These are phyloP conservation scores for Colletotrichum cordylinicola DNA, from an alignment of 2,329 filamentous ascomycete genomes.

Conservation along the genomic window DNA sequence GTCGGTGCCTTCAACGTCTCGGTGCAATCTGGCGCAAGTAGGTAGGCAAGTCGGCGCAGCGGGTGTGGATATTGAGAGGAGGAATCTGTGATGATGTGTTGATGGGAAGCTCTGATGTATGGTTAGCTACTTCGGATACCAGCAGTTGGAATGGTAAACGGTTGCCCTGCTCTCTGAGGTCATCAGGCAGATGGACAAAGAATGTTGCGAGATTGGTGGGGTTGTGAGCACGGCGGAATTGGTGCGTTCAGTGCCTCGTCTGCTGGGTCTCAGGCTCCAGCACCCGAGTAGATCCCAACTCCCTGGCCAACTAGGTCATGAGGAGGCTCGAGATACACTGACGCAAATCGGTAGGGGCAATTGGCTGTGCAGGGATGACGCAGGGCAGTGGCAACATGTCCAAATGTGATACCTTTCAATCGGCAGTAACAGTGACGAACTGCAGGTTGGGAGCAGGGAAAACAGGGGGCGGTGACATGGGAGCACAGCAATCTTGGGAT, in stretches of 20 bases:
- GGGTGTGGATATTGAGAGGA: conserved; percentile 70
- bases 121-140: conserved; percentile 65
- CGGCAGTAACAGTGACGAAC: not conserved
- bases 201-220: conserved; percentile 21
- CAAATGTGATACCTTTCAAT: not conserved
- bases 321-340: not conserved
- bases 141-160: not conserved
- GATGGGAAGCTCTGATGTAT: conserved; percentile 54
- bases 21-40: not conserved
- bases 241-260: not conserved
- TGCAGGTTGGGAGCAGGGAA: not conserved
- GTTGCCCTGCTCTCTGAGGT: conserved; percentile 9
- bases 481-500: not conserved
- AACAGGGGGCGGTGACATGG: not conserved
- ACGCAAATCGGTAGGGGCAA: not conserved
- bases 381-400: not conserved
- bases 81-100: conserved; percentile 25
- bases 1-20: not conserved
- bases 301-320: not conserved
- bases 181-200: conserved; percentile 14
- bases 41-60: conserved; percentile 71
- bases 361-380: not conserved
- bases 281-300: not conserved
- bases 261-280: not conserved
- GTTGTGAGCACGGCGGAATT: conserved; percentile 2